Evolutionary conservation across 768 basidiomycete genomes (phyloP).

Genomic region (Hygrocybe punicea): DNA sequence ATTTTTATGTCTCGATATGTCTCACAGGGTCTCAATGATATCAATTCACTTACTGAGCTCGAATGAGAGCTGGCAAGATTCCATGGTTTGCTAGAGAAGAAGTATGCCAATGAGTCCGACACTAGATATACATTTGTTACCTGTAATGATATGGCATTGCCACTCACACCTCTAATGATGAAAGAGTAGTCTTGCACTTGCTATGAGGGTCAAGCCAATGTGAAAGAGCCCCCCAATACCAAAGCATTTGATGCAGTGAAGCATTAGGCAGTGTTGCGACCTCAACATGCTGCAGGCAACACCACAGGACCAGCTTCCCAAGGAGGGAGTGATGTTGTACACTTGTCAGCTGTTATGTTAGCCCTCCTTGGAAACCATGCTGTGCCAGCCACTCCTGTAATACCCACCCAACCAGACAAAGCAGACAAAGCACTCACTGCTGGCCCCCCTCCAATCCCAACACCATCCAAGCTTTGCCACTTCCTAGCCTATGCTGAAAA

Average conservation of each 20-base stretch:
- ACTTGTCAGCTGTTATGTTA: not conserved
- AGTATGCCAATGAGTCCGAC: not conserved
- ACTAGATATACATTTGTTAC: not conserved
- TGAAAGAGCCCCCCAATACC: not conserved
- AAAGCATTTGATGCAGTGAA: not conserved
- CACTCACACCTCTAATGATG: not conserved
- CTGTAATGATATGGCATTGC: not conserved
- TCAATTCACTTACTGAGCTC: not conserved
- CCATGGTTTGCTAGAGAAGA: not conserved
- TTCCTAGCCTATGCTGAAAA: slow-evolving; percentile 7
- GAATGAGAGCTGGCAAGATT: not conserved
- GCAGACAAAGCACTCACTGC: not conserved
- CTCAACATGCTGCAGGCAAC: not conserved
- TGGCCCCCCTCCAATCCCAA: slow-evolving; percentile 2
- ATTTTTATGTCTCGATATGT: too few species aligned
- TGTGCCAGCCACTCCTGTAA: not conserved
- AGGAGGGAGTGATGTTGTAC: not conserved
- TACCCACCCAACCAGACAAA: not conserved
- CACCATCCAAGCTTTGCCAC: slow-evolving; percentile 5
- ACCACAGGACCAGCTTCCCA: not conserved
- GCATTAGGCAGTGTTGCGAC: not conserved
- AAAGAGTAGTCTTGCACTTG: not conserved
- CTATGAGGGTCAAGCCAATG: not conserved
- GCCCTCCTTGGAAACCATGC: not conserved
- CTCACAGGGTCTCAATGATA: not conserved